Percentiles rank a stretch among this genome's conserved stretches.
phyloP scores from a whole-genome alignment of 345 rosid species.

The Lepidium sativum region DNA sequence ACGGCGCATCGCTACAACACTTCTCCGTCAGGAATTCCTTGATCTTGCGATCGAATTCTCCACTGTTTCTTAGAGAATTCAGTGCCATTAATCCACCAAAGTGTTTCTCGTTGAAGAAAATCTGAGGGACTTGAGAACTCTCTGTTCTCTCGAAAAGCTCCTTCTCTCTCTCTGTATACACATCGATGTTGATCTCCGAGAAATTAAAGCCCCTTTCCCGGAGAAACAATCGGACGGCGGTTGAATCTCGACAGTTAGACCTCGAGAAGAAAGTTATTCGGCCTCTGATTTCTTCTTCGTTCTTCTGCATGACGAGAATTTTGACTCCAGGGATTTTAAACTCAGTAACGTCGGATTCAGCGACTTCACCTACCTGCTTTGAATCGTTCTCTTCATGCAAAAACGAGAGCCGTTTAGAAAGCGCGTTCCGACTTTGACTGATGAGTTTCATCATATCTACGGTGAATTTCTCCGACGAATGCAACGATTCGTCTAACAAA shows the following conservation, averaged over 20 bases:
- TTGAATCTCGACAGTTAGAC: constrained; percentile 78
- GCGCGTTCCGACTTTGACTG: constrained; percentile 56
- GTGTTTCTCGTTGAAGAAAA: constrained; percentile 74
- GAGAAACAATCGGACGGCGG: constrained; percentile 68
- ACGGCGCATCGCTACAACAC: constrained; percentile 56
- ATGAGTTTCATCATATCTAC: constrained; percentile 45
- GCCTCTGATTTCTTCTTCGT: constrained; percentile 40
- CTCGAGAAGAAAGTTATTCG: constrained; percentile 62
- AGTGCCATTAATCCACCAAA: constrained; percentile 76
- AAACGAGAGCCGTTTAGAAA: constrained; percentile 40
- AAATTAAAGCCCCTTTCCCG: constrained; percentile 44
- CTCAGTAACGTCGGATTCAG: constrained; percentile 46
- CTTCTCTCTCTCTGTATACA: constrained; percentile 42
- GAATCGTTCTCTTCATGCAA: constrained; percentile 1
- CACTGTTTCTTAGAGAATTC: constrained; percentile 72
- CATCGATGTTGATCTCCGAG: constrained; percentile 86
- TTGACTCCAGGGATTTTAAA: constrained; percentile 67
- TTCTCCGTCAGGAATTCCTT: constrained; percentile 42
- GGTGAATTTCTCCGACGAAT: constrained; percentile 22
- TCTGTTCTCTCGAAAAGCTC: constrained; percentile 65
- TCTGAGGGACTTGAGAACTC: constrained; percentile 60
- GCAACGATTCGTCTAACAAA: not conserved
- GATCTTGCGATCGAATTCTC: constrained; percentile 46
- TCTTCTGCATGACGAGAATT: constrained; percentile 51
- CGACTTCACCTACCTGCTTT: constrained; percentile 3